Percentiles rank a stretch among this genome's conserved stretches.
Conservation (phyloP, 1,284 basidiomycete genomes). For the Puccinia hordei region DNA sequence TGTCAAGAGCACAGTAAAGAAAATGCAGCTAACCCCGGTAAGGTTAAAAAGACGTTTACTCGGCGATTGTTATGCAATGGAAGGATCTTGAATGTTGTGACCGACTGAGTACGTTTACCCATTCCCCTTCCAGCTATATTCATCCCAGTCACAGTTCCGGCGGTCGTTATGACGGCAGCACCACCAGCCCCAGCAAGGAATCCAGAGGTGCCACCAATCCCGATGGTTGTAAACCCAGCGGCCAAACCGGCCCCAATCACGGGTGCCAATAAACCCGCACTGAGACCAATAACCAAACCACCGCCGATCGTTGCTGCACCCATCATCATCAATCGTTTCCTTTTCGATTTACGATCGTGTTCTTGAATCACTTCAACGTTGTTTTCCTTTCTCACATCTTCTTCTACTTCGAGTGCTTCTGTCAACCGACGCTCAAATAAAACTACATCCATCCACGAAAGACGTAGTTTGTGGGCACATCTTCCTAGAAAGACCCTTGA, state of each 20-base stretch:
- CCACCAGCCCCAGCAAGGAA: constrained; percentile 87
- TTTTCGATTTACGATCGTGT: constrained; percentile 70
- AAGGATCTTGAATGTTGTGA: constrained; percentile 83
- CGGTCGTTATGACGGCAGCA: constrained; percentile 88
- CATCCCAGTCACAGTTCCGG: constrained; percentile 83
- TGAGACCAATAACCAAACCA: constrained; percentile 87
- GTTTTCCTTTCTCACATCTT: constrained; percentile 77
- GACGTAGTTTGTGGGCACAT: constrained; percentile 77
- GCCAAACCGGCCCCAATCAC: constrained; percentile 89
- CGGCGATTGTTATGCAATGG: constrained; percentile 94
- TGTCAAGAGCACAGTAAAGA: no score
- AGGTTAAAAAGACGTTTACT: constrained; percentile 85
- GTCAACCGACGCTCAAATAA: constrained; percentile 90
- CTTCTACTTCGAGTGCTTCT: constrained; percentile 89
- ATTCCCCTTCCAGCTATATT: constrained; percentile 85
- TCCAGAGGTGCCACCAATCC: constrained; percentile 78
- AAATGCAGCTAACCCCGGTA: constrained; percentile 73
- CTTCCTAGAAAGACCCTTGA: constrained; percentile 82
- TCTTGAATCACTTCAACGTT: constrained; percentile 76
- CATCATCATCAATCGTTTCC: constrained; percentile 73
- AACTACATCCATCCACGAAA: constrained; percentile 86
- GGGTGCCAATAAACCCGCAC: constrained; percentile 85
- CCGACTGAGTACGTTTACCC: constrained; percentile 80
- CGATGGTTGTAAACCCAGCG: constrained; percentile 81
- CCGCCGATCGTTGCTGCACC: constrained; percentile 76